phyloP scores from a whole-genome alignment of 768 basidiomycete genomes.

The Leccinum disarticulatum region DNA sequence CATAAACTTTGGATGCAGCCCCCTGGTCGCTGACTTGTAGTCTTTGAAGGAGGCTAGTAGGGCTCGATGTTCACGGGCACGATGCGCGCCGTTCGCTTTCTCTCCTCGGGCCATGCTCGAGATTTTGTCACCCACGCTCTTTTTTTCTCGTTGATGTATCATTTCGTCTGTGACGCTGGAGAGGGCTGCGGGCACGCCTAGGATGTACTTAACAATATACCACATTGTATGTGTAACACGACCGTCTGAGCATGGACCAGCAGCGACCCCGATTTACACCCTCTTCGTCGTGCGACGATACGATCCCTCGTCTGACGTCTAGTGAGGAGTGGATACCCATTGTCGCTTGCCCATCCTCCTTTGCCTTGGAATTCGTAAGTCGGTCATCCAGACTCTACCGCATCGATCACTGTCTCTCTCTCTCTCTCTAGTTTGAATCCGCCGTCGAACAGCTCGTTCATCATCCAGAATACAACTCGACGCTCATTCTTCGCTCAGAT shows the following conservation, averaged over 20 bases:
- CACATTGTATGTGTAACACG: constrained; percentile 9
- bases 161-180: constrained; percentile 9
- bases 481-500: constrained; percentile 85
- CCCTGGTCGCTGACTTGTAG: constrained; percentile 9
- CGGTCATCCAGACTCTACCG: neutral
- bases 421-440: constrained; percentile 60
- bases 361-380: constrained; percentile 44
- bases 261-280: constrained; percentile 27
- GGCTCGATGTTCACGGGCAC: neutral
- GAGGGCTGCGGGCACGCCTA: constrained; percentile 7
- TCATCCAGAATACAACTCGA: constrained; percentile 93
- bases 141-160: constrained; percentile 22
- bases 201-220: constrained; percentile 13
- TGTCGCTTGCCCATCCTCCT: constrained; percentile 42
- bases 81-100: constrained; percentile 21
- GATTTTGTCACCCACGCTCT: constrained; percentile 26
- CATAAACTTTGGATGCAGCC: constrained; percentile 28
- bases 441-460: constrained; percentile 73
- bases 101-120: constrained; percentile 2
- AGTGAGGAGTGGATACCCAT: constrained; percentile 34
- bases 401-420: neutral
- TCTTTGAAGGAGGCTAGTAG: constrained; percentile 7
- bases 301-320: neutral
- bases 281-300: constrained; percentile 11
- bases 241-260: neutral